phyloP scores from a whole-genome alignment of 2,329 filamentous ascomycete genomes.

The Colletotrichum tanaceti region DNA sequence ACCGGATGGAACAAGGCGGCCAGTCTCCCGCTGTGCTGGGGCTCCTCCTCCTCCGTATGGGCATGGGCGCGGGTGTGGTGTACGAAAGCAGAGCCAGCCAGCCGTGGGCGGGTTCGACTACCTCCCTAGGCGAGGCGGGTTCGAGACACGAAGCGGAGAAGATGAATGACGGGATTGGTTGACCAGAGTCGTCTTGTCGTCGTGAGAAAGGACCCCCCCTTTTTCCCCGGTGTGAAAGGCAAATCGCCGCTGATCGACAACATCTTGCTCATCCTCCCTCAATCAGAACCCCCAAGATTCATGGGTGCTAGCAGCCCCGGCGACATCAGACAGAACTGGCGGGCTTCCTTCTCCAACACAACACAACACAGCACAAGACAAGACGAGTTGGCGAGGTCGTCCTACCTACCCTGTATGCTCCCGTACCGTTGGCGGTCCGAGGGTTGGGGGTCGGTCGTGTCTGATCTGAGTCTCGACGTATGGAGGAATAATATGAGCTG shows the following conservation, averaged over 20 bases:
- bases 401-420: too few species aligned
- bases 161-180: conserved; percentile 1
- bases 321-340: conserved; percentile 19
- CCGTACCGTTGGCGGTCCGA: conserved; percentile 24
- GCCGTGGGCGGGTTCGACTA: conserved; percentile 18
- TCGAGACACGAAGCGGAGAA: conserved; percentile 36
- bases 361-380: too few species aligned
- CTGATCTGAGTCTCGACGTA: conserved; percentile 8
- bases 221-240: neutral
- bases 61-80: neutral
- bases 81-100: conserved; percentile 5
- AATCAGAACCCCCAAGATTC: neutral
- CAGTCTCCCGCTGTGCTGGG: neutral
- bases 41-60: conserved; percentile 1
- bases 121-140: too few species aligned
- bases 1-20: conserved; percentile 28
- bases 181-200: neutral
- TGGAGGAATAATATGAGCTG: conserved; percentile 28
- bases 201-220: too few species aligned
- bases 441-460: neutral
- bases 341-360: neutral
- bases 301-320: conserved; percentile 11
- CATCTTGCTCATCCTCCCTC: conserved; percentile 4
- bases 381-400: neutral
- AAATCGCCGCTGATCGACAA: conserved; percentile 10